Base-by-base conservation (phyloP, 1,284 basidiomycete genomes). In the Inonotus hispidus region DNA sequence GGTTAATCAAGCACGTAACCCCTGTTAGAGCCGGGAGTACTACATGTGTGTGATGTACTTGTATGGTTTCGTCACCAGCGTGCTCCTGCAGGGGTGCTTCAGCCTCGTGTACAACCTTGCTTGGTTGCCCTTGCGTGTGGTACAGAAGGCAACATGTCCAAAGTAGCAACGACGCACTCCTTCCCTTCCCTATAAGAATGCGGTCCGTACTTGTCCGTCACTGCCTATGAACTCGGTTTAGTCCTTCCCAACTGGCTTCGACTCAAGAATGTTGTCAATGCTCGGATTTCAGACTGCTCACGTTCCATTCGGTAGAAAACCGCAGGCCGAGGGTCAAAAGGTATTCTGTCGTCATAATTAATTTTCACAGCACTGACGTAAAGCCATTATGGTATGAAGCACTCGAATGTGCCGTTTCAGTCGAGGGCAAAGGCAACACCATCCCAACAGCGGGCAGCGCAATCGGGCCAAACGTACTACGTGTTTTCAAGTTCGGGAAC, bases 1-100 rank as follows among this genome's bases (percentile, higher is more conserved):
- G 62, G 62, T 63, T 60, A 63, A 63, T 63, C 62, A 59, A 57
- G 54, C 56, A 53, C 25, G 16, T 10, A 16, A 53, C 54, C 35
- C 58, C 58, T 55, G 58, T 54, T 45, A 25, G 32, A 35, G 52
- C 61, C 32, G 32, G 21, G 27, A 37, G 7, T 14, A 13, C 25
- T 5, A 35, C 61, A 62, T 57, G 61, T 62, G 61, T 59, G 45
- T 43, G 27, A 53, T 60, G 58, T 60, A 49, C 8, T 32, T 55
- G 37, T 8, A 35, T 39, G 39, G 52, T 21, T 6, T 54, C 58
- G 58, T 60, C 58, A 60, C 41, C 45, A 53, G 38, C 58, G 52
- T 32, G 58, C 53, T 60, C 55, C 59, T 60, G 21, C 3, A 39
- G 39, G 35, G 23, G 54, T 47, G 47, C 58, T 23, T 47, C 56